Conservation (phyloP, 106 monocot genomes). For the Vanilla planifolia region DNA sequence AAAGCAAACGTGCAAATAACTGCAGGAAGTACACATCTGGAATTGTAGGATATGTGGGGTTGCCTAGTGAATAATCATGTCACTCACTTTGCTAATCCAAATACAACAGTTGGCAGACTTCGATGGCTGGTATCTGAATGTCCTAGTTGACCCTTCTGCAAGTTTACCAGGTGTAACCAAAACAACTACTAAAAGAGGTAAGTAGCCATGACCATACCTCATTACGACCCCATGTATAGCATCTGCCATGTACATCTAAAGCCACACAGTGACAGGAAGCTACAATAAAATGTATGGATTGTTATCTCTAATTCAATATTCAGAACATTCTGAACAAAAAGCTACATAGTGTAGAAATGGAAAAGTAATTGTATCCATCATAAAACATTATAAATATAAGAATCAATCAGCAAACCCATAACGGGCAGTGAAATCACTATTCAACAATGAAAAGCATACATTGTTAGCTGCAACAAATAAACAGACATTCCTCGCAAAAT, state of each 20-base stretch:
- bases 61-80: neutral
- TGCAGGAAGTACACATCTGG: no score
- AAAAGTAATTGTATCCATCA: no score
- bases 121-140: slow-evolving; percentile 78
- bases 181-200: neutral
- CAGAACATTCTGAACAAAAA: slow-evolving; percentile 1
- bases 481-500: no score
- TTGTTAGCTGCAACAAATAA: no score
- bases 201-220: slow-evolving; percentile 39
- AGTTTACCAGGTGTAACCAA: slow-evolving; percentile 10
- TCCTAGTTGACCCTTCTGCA: slow-evolving; percentile 93
- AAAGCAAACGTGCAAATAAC: no score
- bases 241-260: slow-evolving; percentile 76
- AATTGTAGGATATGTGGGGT: no score
- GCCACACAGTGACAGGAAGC: slow-evolving; percentile 95
- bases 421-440: no score
- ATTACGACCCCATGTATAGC: slow-evolving; percentile 97
- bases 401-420: no score
- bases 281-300: slow-evolving; percentile 12
- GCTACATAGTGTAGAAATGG: no score
- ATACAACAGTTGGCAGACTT: slow-evolving; percentile 66
- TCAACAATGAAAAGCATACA: no score
- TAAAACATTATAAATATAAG: no score
- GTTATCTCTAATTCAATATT: neutral
- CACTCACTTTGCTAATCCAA: slow-evolving; percentile 71